These are phyloP conservation scores for Carex sylvatica DNA, from an alignment of 202 grass and related monocot genomes.

Conservation along the genomic window DNA sequence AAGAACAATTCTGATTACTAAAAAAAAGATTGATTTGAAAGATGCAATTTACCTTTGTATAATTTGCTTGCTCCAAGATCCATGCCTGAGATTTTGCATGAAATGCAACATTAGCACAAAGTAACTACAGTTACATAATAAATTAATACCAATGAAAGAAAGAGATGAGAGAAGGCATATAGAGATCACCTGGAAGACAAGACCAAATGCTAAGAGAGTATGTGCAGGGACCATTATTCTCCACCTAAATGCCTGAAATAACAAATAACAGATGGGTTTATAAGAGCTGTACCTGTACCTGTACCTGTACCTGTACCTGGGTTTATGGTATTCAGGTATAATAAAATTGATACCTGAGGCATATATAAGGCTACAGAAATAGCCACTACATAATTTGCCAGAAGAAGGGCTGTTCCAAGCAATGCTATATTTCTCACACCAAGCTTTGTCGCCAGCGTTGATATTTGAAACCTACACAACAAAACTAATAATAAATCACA, in stretches of 20 bases:
- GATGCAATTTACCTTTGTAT: conserved; percentile 62
- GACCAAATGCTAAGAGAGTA: conserved; percentile 60
- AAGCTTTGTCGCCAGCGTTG: conserved; percentile 94
- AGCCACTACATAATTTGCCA: conserved; percentile 87
- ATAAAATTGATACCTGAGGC: conserved; percentile 64
- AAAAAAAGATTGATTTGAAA: not conserved
- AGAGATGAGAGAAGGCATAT: not conserved
- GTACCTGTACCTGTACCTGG: no score
- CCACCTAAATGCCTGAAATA: conserved; percentile 72
- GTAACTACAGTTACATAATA: conserved; percentile 13
- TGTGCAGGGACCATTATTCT: conserved; percentile 76
- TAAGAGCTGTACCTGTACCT: not conserved
- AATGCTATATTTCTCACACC: conserved; percentile 98
- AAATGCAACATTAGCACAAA: conserved; percentile 30
- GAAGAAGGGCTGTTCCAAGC: conserved; percentile 77
- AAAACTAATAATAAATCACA: not conserved
- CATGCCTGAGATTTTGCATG: conserved; percentile 58
- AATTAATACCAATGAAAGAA: conserved; percentile 1
- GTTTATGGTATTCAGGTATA: not conserved
- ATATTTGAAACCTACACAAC: conserved; percentile 71
- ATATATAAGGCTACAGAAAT: conserved; percentile 70
- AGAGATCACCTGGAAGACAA: conserved; percentile 70
- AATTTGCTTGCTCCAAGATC: conserved; percentile 84
- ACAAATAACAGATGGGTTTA: conserved; percentile 21
- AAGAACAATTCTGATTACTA: conserved; percentile 22